phyloP scores from a whole-genome alignment of 805 yeast genomes.

The Isabelozyma heimii region DNA sequence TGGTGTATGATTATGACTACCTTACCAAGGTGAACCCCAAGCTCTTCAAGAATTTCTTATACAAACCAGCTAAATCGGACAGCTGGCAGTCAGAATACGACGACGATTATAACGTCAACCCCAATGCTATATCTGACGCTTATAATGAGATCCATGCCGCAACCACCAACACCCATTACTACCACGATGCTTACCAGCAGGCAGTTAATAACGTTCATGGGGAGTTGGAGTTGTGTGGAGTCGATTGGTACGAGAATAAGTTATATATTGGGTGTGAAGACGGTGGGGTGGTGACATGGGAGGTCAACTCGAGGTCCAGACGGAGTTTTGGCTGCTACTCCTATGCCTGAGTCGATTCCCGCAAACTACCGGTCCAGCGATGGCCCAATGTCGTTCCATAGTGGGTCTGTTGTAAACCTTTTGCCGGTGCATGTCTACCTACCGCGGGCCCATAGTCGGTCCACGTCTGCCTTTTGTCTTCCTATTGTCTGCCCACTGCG shows the following conservation, averaged over 20 bases:
- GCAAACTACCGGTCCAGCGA: too few species aligned
- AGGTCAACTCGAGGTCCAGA: constrained; percentile 34
- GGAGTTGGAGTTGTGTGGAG: constrained; percentile 42
- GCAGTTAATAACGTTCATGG: constrained; percentile 36
- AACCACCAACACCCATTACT: constrained; percentile 2
- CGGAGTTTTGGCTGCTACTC: constrained; percentile 39
- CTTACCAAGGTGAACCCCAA: constrained; percentile 33
- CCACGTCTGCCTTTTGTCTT: too few species aligned
- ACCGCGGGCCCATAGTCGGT: too few species aligned
- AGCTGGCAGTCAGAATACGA: not conserved
- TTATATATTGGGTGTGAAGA: constrained; percentile 40
- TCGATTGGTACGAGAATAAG: constrained; percentile 33
- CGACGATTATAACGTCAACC: constrained; percentile 3
- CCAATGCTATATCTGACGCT: not conserved
- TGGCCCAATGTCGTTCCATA: too few species aligned
- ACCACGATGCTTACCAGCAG: constrained; percentile 28
- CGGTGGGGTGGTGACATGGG: constrained; percentile 41
- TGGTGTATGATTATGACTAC: constrained; percentile 43
- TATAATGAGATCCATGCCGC: not conserved
- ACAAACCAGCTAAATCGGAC: constrained; percentile 17
- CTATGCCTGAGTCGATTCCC: constrained; percentile 17
- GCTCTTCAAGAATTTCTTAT: constrained; percentile 34
- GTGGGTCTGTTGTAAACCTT: too few species aligned
- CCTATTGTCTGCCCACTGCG: too few species aligned
- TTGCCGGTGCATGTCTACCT: too few species aligned